Conservation (phyloP, 164 flowering plant species). For the Piper longum region DNA sequence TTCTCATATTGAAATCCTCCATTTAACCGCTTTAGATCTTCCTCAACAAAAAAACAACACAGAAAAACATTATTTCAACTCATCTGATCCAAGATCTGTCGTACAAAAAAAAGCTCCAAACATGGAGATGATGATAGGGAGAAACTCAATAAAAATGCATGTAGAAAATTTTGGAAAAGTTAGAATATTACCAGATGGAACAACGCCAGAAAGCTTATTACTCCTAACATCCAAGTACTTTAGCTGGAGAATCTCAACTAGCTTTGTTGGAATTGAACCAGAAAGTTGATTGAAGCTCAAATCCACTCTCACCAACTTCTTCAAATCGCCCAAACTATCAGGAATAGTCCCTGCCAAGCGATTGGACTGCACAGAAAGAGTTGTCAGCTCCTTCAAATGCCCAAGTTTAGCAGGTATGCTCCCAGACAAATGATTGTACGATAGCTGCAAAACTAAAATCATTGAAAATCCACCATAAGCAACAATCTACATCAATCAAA, state of each 20-base stretch:
- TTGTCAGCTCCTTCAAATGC: constrained; percentile 53
- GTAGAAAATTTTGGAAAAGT: background rate
- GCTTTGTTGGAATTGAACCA: constrained; percentile 60
- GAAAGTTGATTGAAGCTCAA: constrained; percentile 71
- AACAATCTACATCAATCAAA: background rate
- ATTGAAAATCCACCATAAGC: background rate
- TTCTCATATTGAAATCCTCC: constrained; percentile 55
- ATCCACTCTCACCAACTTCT: constrained; percentile 51
- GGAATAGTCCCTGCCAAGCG: constrained; percentile 73
- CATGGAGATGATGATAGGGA: no score
- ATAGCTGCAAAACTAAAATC: constrained; percentile 71
- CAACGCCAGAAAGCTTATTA: constrained; percentile 75
- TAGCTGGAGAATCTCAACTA: constrained; percentile 46
- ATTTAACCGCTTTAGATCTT: constrained; percentile 41
- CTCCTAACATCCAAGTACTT: constrained; percentile 58
- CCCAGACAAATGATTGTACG: constrained; percentile 71
- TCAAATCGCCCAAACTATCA: constrained; percentile 68
- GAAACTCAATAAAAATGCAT: background rate
- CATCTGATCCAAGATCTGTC: background rate
- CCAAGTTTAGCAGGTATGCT: constrained; percentile 73
- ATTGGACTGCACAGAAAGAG: constrained; percentile 64
- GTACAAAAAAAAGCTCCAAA: no score
- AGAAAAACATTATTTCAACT: background rate
- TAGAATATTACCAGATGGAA: constrained; percentile 48
- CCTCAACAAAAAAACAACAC: background rate